Conservation (phyloP, 2,329 filamentous ascomycete species). For the Cadophora sp. region DNA sequence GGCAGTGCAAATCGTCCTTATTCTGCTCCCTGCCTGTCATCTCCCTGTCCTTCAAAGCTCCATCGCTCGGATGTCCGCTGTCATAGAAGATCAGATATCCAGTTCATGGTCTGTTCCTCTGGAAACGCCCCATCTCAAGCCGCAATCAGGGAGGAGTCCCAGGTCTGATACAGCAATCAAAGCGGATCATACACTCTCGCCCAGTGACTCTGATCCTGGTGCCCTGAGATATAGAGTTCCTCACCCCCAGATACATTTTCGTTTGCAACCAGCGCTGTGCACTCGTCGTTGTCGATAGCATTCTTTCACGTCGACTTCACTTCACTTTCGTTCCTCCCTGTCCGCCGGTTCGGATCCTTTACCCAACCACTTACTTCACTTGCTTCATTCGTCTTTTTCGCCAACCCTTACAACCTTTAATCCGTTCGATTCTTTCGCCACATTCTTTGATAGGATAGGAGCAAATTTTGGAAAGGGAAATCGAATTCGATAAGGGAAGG, state of each 20-base stretch:
- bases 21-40: slow-evolving; percentile 18
- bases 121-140: slow-evolving; percentile 49
- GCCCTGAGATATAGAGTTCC: slow-evolving; percentile 48
- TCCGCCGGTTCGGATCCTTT: slow-evolving; percentile 61
- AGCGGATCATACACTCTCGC: slow-evolving; percentile 41
- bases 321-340: slow-evolving; percentile 44
- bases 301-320: slow-evolving; percentile 53
- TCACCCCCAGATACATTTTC: slow-evolving; percentile 20
- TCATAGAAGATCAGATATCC: slow-evolving; percentile 58
- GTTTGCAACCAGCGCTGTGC: slow-evolving; percentile 48
- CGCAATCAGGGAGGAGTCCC: slow-evolving; percentile 46
- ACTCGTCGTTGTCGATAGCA: slow-evolving; percentile 58
- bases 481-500: slow-evolving; percentile 12
- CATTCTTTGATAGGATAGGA: slow-evolving; percentile 26
- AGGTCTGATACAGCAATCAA: slow-evolving; percentile 47
- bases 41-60: slow-evolving; percentile 21
- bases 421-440: slow-evolving; percentile 32
- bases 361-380: slow-evolving; percentile 36
- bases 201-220: slow-evolving; percentile 38
- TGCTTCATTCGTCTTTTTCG: slow-evolving; percentile 31
- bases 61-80: slow-evolving; percentile 60
- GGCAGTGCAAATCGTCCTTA: slow-evolving; percentile 21
- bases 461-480: slow-evolving; percentile 16
- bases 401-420: slow-evolving; percentile 42
- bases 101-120: slow-evolving; percentile 57